A percentile compares a stretch with the other conserved stretches of the same genome.
Evolutionary conservation across 257 asterid species (phyloP).

Genomic region (Euphrasia confusa): DNA sequence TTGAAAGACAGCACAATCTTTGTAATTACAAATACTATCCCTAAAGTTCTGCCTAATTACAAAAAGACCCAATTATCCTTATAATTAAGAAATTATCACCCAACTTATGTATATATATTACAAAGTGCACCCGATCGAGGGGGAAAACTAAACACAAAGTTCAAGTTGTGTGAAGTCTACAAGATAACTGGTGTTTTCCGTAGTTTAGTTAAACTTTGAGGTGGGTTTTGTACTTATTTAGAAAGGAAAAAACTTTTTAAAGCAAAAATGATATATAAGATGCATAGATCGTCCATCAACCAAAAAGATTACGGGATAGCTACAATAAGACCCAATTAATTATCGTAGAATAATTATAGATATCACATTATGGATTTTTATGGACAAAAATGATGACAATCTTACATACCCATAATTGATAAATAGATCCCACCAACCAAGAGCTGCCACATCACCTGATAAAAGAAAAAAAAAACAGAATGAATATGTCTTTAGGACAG

Average conservation of each 20-base stretch:
- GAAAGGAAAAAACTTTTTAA: too few relatives aligned
- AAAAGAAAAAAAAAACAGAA: neutral
- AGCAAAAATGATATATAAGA: too few relatives aligned
- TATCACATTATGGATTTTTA: neutral
- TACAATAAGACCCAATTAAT: neutral
- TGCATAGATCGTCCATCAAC: too few relatives aligned
- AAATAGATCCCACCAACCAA: constrained; percentile 99
- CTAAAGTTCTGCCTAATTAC: neutral
- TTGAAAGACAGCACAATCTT: neutral
- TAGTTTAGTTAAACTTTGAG: too few relatives aligned
- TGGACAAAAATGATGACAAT: neutral
- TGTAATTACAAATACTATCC: too few relatives aligned
- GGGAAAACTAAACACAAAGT: neutral
- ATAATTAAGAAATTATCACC: too few relatives aligned
- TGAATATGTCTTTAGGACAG: neutral
- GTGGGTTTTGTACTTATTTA: too few relatives aligned
- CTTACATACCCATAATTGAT: constrained; percentile 79
- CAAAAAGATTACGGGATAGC: neutral
- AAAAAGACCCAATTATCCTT: neutral
- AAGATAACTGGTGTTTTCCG: too few relatives aligned
- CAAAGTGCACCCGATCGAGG: neutral
- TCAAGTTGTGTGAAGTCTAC: too few relatives aligned
- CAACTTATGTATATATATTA: too few relatives aligned
- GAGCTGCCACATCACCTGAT: constrained; percentile 89
- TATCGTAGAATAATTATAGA: neutral